A percentile compares a stretch with the other conserved stretches of the same genome.
Evolutionary conservation across 2,329 filamentous ascomycete species (phyloP).

Genomic region (Aspergillus persii): DNA sequence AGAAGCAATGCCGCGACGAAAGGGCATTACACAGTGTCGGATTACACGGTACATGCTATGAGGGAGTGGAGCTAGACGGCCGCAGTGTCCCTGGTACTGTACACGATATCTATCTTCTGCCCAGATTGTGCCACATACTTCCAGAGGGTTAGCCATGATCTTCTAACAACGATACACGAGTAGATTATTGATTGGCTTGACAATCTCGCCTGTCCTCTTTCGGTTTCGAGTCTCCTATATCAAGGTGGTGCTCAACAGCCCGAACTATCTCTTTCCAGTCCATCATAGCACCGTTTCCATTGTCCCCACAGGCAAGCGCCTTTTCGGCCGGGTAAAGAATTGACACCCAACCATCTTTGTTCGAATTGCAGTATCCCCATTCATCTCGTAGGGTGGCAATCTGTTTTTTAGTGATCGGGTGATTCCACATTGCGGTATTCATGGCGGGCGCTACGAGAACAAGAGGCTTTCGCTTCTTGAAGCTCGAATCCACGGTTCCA

Average conservation of each 20-base stretch:
- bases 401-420: constrained; percentile 76
- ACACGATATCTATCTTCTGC: too few species aligned
- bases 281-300: constrained; percentile 78
- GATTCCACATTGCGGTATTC: constrained; percentile 88
- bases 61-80: too few species aligned
- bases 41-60: too few species aligned
- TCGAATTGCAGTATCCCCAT: constrained; percentile 57
- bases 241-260: constrained; percentile 53
- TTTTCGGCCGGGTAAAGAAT: constrained; percentile 73
- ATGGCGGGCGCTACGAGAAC: constrained; percentile 79
- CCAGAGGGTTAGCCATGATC: neutral
- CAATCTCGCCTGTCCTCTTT: neutral
- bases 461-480: constrained; percentile 51
- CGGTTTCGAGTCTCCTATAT: neutral
- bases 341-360: constrained; percentile 60
- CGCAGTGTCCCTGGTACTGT: too few species aligned
- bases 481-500: constrained; percentile 53
- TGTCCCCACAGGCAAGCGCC: constrained; percentile 78
- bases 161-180: neutral
- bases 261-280: constrained; percentile 74
- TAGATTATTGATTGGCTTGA: neutral
- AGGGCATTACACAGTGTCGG: too few species aligned
- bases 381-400: constrained; percentile 67
- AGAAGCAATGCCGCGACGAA: too few species aligned
- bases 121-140: too few species aligned